Percentiles rank a stretch among this genome's conserved stretches.
Evolutionary conservation across 148 eudicot genomes (phyloP).

Genomic region (Mesembryanthemum crystallinum): DNA sequence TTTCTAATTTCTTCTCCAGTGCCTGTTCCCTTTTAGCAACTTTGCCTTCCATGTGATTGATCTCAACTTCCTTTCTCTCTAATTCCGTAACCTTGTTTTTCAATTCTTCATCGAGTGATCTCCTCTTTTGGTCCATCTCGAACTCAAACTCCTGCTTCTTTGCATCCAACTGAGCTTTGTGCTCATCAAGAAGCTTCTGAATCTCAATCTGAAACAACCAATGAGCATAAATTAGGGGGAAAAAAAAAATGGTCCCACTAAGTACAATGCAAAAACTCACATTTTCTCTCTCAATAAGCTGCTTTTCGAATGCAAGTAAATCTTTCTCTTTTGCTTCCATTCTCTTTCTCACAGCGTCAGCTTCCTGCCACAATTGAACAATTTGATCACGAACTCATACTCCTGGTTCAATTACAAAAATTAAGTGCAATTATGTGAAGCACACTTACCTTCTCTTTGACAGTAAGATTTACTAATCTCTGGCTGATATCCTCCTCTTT

Average conservation of each 20-base stretch:
- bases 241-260: background rate
- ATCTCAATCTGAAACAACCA: conserved; percentile 51
- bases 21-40: conserved; percentile 77
- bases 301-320: conserved; percentile 54
- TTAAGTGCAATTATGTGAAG: background rate
- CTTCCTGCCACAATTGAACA: conserved; percentile 51
- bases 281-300: conserved; percentile 61
- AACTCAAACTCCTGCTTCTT: conserved; percentile 60
- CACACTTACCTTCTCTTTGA: conserved; percentile 68
- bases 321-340: conserved; percentile 68
- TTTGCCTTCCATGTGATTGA: conserved; percentile 73
- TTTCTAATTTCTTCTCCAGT: conserved; percentile 72
- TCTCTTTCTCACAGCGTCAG: conserved; percentile 43
- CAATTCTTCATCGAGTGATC: conserved; percentile 54
- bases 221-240: background rate
- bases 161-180: conserved; percentile 52
- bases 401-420: background rate
- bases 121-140: conserved; percentile 66
- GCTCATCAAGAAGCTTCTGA: conserved; percentile 82
- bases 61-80: conserved; percentile 66
- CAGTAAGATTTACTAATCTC: conserved; percentile 44
- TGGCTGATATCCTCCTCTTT: conserved; percentile 74
- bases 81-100: conserved; percentile 56
- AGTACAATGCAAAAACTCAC: conserved; percentile 35
- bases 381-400: background rate